Conservation (phyloP, 345 rosid genomes). For the Rhizophora apiculata region DNA sequence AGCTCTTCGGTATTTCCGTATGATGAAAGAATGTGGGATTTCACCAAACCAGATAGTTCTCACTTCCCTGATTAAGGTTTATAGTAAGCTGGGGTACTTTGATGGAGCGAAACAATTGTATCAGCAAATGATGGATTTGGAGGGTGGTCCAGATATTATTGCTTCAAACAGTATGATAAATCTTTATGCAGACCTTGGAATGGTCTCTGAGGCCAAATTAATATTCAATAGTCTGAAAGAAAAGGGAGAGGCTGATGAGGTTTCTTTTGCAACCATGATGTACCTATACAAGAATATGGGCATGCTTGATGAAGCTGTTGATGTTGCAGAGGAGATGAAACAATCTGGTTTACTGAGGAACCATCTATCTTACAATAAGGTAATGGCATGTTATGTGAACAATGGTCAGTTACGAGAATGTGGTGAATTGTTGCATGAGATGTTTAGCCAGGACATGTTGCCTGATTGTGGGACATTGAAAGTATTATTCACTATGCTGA, state of each 20-base stretch:
- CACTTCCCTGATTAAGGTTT: conserved; percentile 83
- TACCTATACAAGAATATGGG: conserved; percentile 71
- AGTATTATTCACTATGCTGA: conserved; percentile 58
- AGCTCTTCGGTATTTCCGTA: conserved; percentile 55
- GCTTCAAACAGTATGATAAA: conserved; percentile 76
- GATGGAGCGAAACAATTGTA: conserved; percentile 65
- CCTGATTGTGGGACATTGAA: conserved; percentile 65
- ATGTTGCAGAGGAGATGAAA: conserved; percentile 86
- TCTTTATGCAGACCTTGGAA: conserved; percentile 77
- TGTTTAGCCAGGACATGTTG: conserved; percentile 54
- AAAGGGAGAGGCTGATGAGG: conserved; percentile 60
- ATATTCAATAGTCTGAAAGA: conserved; percentile 53
- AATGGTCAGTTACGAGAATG: conserved; percentile 65
- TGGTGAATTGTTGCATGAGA: conserved; percentile 70
- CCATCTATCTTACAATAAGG: conserved; percentile 63
- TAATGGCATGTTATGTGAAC: conserved; percentile 65
- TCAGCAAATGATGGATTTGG: conserved; percentile 57
- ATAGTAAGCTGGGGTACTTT: conserved; percentile 65
- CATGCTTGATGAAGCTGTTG: conserved; percentile 77
- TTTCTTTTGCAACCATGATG: conserved; percentile 82
- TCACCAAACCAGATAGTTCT: conserved; percentile 63
- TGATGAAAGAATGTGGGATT: conserved; percentile 62
- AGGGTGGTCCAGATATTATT: conserved; percentile 63
- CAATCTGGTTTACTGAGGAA: conserved; percentile 57
- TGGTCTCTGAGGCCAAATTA: conserved; percentile 64